These are phyloP conservation scores for Galeopsis tetrahit DNA, from an alignment of 257 asterid genomes.

Conservation along the genomic window DNA sequence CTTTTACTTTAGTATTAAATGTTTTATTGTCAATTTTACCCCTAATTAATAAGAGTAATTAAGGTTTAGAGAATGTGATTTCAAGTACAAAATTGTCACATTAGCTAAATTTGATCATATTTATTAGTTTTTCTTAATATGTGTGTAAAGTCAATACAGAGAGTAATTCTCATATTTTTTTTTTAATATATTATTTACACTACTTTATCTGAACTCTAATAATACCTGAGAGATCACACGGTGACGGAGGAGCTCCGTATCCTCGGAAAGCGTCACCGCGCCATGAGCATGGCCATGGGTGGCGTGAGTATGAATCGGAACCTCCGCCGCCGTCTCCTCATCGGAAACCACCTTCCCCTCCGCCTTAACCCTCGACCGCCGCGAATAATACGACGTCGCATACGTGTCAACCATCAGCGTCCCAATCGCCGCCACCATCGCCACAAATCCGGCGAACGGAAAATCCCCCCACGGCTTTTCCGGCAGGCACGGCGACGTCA, in stretches of 20 bases:
- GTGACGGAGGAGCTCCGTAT: conserved; percentile 43
- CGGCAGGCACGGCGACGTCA: conserved; percentile 44
- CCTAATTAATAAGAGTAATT: too few species aligned
- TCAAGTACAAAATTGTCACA: too few species aligned
- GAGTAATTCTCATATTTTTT: too few species aligned
- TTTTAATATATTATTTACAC: too few species aligned
- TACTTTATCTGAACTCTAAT: too few species aligned
- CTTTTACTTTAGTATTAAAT: too few species aligned
- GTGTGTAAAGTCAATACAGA: too few species aligned
- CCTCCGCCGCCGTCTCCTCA: conserved; percentile 28
- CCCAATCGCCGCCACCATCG: conserved; percentile 52
- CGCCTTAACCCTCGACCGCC: conserved; percentile 26
- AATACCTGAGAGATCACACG: conserved; percentile 58
- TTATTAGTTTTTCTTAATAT: too few species aligned
- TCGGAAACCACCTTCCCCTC: neutral
- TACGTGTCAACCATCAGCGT: conserved; percentile 57
- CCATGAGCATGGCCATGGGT: conserved; percentile 54
- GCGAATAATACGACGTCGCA: conserved; percentile 39
- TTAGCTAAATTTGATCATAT: too few species aligned
- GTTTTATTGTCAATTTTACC: too few species aligned
- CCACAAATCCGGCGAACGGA: conserved; percentile 53
- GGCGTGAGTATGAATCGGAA: conserved; percentile 38
- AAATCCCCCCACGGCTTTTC: conserved; percentile 55
- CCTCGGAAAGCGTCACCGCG: conserved; percentile 19
- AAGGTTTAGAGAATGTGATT: too few species aligned